Evolutionary conservation across 495 filamentous ascomycete genomes (phyloP).

Genomic region (Xylaria grammica): DNA sequence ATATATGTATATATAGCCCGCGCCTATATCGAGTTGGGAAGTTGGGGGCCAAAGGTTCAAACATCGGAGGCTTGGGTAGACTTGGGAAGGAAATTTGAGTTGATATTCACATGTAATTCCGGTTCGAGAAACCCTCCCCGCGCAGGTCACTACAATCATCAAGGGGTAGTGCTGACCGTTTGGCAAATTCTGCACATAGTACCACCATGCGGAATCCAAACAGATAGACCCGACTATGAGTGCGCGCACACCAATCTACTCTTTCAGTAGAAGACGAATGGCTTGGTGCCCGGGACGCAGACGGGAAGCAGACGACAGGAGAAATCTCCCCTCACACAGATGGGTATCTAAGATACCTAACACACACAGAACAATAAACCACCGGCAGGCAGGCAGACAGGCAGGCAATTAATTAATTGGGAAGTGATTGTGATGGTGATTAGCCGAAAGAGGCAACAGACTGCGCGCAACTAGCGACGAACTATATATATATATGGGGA

Average conservation of each 20-base stretch:
- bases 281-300: no score
- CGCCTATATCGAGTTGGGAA: conserved; percentile 10
- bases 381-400: conserved; percentile 16
- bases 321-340: background rate
- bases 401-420: conserved; percentile 2
- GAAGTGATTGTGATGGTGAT: background rate
- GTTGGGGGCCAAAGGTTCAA: conserved; percentile 2
- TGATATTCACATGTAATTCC: conserved; percentile 14
- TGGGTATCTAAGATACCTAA: background rate
- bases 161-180: no score
- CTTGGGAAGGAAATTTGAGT: background rate
- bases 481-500: conserved; percentile 3
- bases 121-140: background rate
- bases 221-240: background rate
- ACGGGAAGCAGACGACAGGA: background rate
- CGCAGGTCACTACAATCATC: background rate
- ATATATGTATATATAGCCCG: background rate
- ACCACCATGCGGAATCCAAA: no score
- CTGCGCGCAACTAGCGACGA: background rate
- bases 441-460: conserved; percentile 5
- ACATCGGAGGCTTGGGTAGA: background rate
- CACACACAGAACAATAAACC: background rate
- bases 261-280: background rate
- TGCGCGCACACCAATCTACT: background rate
- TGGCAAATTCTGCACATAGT: no score